Base-by-base conservation (phyloP, 441 rosid genomes). In the Omphalea diandra region DNA sequence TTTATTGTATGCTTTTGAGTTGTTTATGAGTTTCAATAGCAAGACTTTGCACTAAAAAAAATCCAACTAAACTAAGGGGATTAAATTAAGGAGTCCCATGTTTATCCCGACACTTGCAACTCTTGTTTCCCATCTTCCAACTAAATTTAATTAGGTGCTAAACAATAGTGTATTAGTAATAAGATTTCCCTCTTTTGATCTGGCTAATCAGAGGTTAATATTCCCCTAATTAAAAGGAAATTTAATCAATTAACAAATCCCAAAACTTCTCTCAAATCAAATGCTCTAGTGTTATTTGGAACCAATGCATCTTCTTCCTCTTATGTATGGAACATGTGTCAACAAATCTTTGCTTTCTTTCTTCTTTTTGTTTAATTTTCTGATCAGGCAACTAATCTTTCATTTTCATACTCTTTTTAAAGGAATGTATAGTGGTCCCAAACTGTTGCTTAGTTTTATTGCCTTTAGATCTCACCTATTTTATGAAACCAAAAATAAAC, bases 51-150 rank as follows among this genome's bases (percentile, higher is more conserved):
- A n/a, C n/a, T n/a, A n/a, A n/a, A n/a, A n/a, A n/a, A n/a, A n/a
- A n/a, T n/a, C n/a, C n/a, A n/a, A n/a, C n/a, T 73, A 59, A 77
- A 77, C 58, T 26, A 71, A 60, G 17, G 2, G 22, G 53, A 46
- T 65, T 29, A 50, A 43, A n/a, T 77, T 72, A 60, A 77, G 29
- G 64, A 44, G 53, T 83, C 89, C 71, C 81, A 79, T 84, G 77
- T 78, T 81, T 69, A 61, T 83, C 75, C 91, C 86, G 83, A 85
- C 89, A 83, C 66, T 62, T 54, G 50, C 73, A 76, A 46, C 72
- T 52, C 72, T 81, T 77, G 89, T 76, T 88, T 81, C 87, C 83
- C 80, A 71, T 76, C 80, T 77, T 78, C 85, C 82, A 80, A 85
- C 90, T 75, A 65, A 29, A 38, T 65, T 67, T 47, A 44, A 35